Conservation (phyloP, 345 rosid genomes). For the Chamaenerion angustifolium region DNA sequence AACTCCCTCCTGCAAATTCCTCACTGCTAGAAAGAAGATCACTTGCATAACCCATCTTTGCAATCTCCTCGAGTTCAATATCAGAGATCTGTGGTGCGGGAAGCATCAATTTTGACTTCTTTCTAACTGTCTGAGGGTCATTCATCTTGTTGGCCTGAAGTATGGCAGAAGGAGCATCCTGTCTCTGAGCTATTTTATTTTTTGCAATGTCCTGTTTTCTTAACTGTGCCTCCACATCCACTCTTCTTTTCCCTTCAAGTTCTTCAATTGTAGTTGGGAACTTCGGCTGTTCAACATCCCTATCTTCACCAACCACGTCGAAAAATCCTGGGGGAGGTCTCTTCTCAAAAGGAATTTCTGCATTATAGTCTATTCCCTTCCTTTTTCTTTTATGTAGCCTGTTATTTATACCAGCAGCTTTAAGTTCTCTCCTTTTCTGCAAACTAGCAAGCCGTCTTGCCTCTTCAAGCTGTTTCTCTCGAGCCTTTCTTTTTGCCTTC, state of each 20-base stretch:
- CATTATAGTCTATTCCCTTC: slow-evolving; percentile 92
- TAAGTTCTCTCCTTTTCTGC: slow-evolving; percentile 92
- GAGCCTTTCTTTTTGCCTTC: slow-evolving; percentile 94
- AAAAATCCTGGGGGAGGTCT: slow-evolving; percentile 90
- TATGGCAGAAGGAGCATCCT: slow-evolving; percentile 90
- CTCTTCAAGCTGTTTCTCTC: slow-evolving; percentile 98
- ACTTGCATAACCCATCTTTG: slow-evolving; percentile 96
- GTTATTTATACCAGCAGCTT: slow-evolving; percentile 91
- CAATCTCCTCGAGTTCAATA: slow-evolving; percentile 88
- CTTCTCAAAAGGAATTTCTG: slow-evolving; percentile 96
- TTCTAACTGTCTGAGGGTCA: slow-evolving; percentile 94
- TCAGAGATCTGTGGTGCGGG: slow-evolving; percentile 98
- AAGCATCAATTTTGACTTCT: slow-evolving; percentile 90
- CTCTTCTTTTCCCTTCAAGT: slow-evolving; percentile 88
- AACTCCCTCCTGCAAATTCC: slow-evolving; percentile 78
- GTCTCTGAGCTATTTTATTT: slow-evolving; percentile 85
- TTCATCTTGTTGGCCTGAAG: slow-evolving; percentile 94
- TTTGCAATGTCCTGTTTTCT: slow-evolving; percentile 79
- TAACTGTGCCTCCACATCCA: slow-evolving; percentile 71
- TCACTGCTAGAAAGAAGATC: slow-evolving; percentile 75
- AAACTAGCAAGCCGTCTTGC: slow-evolving; percentile 98
- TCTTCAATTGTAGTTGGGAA: slow-evolving; percentile 94
- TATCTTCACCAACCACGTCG: slow-evolving; percentile 84
- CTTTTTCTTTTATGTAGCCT: slow-evolving; percentile 78
- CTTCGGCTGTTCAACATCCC: slow-evolving; percentile 55